Conservation (phyloP, 2,329 filamentous ascomycete species). For the Diaporthe helianthi region DNA sequence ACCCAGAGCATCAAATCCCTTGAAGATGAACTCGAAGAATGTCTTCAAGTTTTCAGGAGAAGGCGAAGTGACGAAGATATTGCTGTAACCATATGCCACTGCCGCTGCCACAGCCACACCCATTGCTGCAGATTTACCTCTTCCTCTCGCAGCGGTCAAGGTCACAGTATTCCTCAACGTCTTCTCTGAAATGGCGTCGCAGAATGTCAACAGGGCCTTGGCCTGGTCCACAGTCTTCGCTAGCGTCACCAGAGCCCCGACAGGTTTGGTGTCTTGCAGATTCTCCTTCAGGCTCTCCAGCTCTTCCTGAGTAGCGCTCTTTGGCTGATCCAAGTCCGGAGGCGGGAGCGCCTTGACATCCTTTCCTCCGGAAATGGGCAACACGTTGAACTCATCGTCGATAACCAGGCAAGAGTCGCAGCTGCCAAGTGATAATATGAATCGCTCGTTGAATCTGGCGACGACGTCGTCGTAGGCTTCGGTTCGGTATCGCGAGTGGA, state of each 20-base stretch:
- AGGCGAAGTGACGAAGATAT: constrained; percentile 98
- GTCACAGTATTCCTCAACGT: constrained; percentile 92
- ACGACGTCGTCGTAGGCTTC: constrained; percentile 96
- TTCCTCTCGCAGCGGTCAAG: constrained; percentile 89
- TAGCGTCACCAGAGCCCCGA: constrained; percentile 83
- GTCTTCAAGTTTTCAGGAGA: constrained; percentile 99
- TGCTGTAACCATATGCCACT: constrained; percentile 95
- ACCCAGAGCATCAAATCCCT: constrained; percentile 92
- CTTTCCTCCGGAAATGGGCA: constrained; percentile 96
- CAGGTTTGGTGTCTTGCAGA: constrained; percentile 82
- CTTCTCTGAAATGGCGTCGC: constrained; percentile 96
- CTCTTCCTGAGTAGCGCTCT: constrained; percentile 75
- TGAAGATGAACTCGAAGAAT: constrained; percentile 97
- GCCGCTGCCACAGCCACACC: constrained; percentile 94
- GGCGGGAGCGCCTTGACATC: constrained; percentile 83
- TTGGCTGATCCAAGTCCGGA: constrained; percentile 75
- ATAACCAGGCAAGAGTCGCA: constrained; percentile 95
- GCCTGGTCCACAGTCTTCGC: constrained; percentile 94
- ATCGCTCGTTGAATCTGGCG: constrained; percentile 96
- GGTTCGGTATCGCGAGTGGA: constrained; percentile 94
- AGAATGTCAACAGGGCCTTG: constrained; percentile 95
- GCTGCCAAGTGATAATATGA: constrained; percentile 92
- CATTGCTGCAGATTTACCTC: constrained; percentile 95
- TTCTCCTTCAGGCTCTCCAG: constrained; percentile 87
- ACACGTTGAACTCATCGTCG: constrained; percentile 95